Conservation (phyloP, 1,284 basidiomycete species). For the Heterobasidion irregulare region DNA sequence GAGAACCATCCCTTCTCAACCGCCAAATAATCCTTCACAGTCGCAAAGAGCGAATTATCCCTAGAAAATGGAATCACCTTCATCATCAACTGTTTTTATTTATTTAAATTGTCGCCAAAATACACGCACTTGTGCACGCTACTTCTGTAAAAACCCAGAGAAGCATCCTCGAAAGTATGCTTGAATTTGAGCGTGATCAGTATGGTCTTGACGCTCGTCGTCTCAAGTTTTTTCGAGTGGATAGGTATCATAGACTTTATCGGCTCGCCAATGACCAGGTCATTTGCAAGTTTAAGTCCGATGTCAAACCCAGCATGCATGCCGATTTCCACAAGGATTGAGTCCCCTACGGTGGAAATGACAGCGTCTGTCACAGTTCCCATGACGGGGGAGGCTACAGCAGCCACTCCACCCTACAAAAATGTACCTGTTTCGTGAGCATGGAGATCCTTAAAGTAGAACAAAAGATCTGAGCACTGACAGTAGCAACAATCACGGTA, state of each 20-base stretch:
- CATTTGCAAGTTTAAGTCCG: slow-evolving; percentile 40
- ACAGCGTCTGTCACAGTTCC: slow-evolving; percentile 44
- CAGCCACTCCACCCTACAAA: slow-evolving; percentile 48
- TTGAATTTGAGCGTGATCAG: slow-evolving; percentile 56
- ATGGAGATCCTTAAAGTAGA: not conserved
- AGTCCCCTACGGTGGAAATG: slow-evolving; percentile 42
- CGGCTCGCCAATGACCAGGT: slow-evolving; percentile 43
- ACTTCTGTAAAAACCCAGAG: slow-evolving; percentile 52
- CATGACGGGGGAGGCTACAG: slow-evolving; percentile 46
- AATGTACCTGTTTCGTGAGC: not conserved
- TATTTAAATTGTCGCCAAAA: no score
- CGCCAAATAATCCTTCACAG: slow-evolving; percentile 57
- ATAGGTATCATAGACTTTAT: slow-evolving; percentile 41
- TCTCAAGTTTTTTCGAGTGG: slow-evolving; percentile 44
- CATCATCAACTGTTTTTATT: not conserved
- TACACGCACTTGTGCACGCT: slow-evolving; percentile 42
- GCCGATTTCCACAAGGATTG: slow-evolving; percentile 47
- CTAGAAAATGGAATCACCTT: slow-evolving; percentile 18
- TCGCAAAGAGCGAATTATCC: slow-evolving; percentile 45
- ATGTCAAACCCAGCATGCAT: slow-evolving; percentile 47
- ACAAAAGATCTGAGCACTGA: slow-evolving; percentile 19
- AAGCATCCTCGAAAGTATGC: slow-evolving; percentile 49
- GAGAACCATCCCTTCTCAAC: slow-evolving; percentile 63
- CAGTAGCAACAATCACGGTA: slow-evolving; percentile 51
- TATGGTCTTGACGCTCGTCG: slow-evolving; percentile 48